These are phyloP conservation scores for Colletotrichum aenigma DNA, from an alignment of 2,329 filamentous ascomycete genomes.

Conservation along the genomic window DNA sequence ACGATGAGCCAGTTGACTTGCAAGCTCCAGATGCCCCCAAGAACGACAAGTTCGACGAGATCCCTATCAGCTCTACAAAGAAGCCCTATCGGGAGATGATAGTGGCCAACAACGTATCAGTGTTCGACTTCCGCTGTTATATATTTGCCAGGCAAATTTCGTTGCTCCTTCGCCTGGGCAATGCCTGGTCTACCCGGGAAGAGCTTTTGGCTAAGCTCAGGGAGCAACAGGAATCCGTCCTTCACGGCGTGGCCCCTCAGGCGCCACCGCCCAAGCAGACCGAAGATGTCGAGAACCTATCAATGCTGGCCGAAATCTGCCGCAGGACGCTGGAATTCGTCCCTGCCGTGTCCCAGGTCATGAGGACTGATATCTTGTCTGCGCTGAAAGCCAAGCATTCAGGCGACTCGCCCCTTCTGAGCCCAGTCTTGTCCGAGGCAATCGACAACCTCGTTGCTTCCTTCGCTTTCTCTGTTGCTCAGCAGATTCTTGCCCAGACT, in stretches of 20 bases:
- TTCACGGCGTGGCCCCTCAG: conserved; percentile 61
- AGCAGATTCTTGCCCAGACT: conserved; percentile 79
- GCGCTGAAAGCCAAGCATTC: conserved; percentile 46
- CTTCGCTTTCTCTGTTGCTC: conserved; percentile 77
- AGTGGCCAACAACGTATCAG: conserved; percentile 89
- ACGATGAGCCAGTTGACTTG: conserved; percentile 53
- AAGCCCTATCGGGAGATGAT: conserved; percentile 94
- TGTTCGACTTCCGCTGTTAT: conserved; percentile 95
- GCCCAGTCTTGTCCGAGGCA: conserved; percentile 51
- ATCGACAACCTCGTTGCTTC: conserved; percentile 78
- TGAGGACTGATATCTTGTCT: conserved; percentile 78
- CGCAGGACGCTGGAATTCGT: conserved; percentile 84
- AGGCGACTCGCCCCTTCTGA: conserved; percentile 28
- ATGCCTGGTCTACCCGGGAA: conserved; percentile 67
- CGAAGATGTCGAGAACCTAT: conserved; percentile 74
- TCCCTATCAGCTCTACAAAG: conserved; percentile 65
- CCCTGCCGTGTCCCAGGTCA: conserved; percentile 76
- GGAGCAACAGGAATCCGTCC: conserved; percentile 63
- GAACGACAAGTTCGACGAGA: conserved; percentile 53
- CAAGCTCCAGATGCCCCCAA: conserved; percentile 45
- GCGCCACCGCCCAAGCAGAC: conserved; percentile 51
- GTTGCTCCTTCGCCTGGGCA: conserved; percentile 82
- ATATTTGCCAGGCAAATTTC: conserved; percentile 89
- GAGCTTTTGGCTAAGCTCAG: conserved; percentile 66
- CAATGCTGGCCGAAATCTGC: conserved; percentile 85